Conservation (phyloP, 306 rosid species). For the Vigna angularis region DNA sequence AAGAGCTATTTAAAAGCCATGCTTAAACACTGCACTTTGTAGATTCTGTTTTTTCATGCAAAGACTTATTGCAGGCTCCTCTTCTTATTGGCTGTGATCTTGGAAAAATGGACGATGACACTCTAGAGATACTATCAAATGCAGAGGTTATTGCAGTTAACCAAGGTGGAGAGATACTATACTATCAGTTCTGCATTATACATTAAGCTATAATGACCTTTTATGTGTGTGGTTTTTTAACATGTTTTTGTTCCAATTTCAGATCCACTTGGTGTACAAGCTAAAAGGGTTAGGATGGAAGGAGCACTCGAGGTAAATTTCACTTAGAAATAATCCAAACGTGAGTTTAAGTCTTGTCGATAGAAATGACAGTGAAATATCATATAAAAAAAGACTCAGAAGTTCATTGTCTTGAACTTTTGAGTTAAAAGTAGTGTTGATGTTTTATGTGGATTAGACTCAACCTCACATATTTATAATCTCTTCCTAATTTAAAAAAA, state of each 20-base stretch:
- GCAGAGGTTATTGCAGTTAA: constrained; percentile 81
- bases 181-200: background rate
- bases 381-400: no score
- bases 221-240: background rate
- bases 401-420: no score
- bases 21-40: background rate
- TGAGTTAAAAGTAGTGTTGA: no score
- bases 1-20: no score
- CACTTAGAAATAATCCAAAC: no score
- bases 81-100: constrained; percentile 93
- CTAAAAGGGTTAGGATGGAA: constrained; percentile 85
- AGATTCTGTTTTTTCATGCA: background rate
- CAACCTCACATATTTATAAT: no score
- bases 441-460: no score
- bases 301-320: constrained; percentile 72
- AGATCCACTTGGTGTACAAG: constrained; percentile 89
- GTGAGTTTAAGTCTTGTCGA: no score
- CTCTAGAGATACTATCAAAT: constrained; percentile 67
- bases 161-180: constrained; percentile 61
- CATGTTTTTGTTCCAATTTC: background rate
- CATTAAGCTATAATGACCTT: background rate
- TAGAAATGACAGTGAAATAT: no score
- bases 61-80: constrained; percentile 73
- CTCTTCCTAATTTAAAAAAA: no score
- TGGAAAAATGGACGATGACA: constrained; percentile 73